These are phyloP conservation scores for Actinidia chinensis DNA, from an alignment of 179 eudicot species.

Conservation along the genomic window DNA sequence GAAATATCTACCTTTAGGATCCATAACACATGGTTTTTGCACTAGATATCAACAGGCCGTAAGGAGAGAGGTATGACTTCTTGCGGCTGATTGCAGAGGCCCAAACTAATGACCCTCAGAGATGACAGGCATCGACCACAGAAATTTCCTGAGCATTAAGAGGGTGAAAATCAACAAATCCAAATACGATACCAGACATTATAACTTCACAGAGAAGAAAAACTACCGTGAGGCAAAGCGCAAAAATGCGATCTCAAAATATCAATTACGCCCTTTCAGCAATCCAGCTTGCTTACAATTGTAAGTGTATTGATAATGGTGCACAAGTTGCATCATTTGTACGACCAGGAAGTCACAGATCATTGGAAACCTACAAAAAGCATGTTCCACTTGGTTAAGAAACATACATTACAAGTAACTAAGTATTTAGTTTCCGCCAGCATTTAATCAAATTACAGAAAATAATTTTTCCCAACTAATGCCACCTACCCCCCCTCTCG, in stretches of 20 bases:
- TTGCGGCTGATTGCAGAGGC: conserved; percentile 52
- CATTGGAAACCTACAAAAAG: conserved; percentile 56
- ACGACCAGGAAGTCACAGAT: conserved; percentile 69
- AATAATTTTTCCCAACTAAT: no score
- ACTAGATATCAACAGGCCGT: no score
- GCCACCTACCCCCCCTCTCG: no score
- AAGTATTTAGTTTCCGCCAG: neutral
- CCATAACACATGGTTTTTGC: no score
- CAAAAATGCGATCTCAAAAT: conserved; percentile 66
- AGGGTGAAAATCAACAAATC: neutral
- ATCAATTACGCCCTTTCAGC: conserved; percentile 91
- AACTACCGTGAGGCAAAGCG: conserved; percentile 67
- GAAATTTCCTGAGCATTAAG: conserved; percentile 64
- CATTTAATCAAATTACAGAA: neutral
- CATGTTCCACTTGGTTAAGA: neutral
- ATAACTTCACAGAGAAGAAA: conserved; percentile 7
- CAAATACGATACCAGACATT: neutral
- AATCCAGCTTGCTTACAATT: conserved; percentile 75
- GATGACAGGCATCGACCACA: conserved; percentile 50
- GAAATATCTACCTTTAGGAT: no score
- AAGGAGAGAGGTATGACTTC: conserved; percentile 56
- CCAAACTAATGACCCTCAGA: conserved; percentile 23
- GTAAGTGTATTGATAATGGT: conserved; percentile 53
- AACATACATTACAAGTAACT: neutral
- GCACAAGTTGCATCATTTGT: conserved; percentile 59